Evolutionary conservation across 1,139 yeast genomes (phyloP), one percentile per base, ranked within the genome.

Genomic region (Debaryomyces subglobosus): DNA sequence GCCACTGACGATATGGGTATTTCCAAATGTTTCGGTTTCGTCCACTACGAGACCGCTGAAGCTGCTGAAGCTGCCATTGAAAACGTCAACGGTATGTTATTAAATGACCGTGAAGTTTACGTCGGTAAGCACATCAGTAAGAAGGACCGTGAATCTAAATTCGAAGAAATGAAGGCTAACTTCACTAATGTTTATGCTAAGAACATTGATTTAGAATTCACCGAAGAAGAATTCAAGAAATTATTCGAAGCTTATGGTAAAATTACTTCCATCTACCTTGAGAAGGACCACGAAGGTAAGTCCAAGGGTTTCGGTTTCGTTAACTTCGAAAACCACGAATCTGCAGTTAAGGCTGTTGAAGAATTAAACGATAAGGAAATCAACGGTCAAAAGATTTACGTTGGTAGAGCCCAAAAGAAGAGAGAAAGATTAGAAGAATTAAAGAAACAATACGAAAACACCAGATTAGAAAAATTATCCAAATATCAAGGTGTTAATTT

Each of bases 341-440:
- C 85, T 63, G 99, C 99, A 61, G 82, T 80, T 60, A 83, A 84
- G 76, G 97, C 98, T 54, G 96, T 94, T 64, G 97, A 90, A 52
- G 96, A 81, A 65, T 84, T 94, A 71, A 89, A 95, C 76, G 97
- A 89, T 70, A 78, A 75, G 61, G 99, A 94, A 67, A 73, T 86
- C 70, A 84, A 82, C 64, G 94, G 94, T 65, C 91, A 89, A 78
- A 84, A 81, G 74, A 78, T 94, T 60, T 94, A 86, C 72, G 99
- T 94, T 64, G 97, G 97, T 64, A 91, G 99, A 77, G 99, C 99
- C 61, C 99, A 94, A 81, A 94, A 91, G 91, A 94, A 91, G 84
- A 82, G 89, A 74, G 99, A 94, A 82, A 92, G 99, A 80, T 77
- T 87, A 69, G 97, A 91, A 78, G 96, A 92, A 77, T 88, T 94